Evolutionary conservation across 352 stramenopile species (phyloP), one percentile per base, ranked within the genome.

Genomic region (Blastocystis sp.): DNA sequence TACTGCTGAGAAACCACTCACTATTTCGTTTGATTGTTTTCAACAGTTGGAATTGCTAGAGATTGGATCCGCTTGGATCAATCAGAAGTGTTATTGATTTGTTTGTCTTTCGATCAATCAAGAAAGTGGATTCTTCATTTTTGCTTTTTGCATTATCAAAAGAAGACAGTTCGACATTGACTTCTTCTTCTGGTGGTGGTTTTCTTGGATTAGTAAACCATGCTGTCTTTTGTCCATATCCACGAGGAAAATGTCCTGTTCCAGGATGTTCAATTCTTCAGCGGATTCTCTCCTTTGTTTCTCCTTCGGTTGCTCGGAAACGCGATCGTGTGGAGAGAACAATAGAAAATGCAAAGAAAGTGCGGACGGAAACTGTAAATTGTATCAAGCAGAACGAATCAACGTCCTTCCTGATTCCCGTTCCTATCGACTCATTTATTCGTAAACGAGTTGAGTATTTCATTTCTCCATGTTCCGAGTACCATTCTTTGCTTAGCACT

Each of bases 181-280:
- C 22, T 33, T 30, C 44, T 40, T 42, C 30, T 40, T 42, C 62
- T 15, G 40, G 15, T 7, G 30, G n/a, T 24, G 17, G 30, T 30
- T 77, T 77, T 77, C 37, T 56, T 40, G 30, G 37, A 3, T 77
- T 77, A 35, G 64, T 77, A n/a, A 77, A 77, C 22, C 64, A 77
- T 30, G 64, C 64, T 6, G 54, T 77, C 40, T 77, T 48, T n/a
- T 77, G 64, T 77, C 64, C 33, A 13, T 77, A 48, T 56, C 37
- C 59, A 17, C 35, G 59, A 35, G 73, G 73, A 7, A 84, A 84
- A 44, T 84, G 73, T 53, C 22, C 73, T 78, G 22, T 84, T 73
- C 73, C 73, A 17, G 73, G 37, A 7, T 84, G 73, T 40, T 24
- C 33, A 27, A 40, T 84, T 5, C 48, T 51, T 19, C 73, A 84